Evolutionary conservation across 768 basidiomycete genomes (phyloP).

Genomic region (Gloeostereum incarnatum): DNA sequence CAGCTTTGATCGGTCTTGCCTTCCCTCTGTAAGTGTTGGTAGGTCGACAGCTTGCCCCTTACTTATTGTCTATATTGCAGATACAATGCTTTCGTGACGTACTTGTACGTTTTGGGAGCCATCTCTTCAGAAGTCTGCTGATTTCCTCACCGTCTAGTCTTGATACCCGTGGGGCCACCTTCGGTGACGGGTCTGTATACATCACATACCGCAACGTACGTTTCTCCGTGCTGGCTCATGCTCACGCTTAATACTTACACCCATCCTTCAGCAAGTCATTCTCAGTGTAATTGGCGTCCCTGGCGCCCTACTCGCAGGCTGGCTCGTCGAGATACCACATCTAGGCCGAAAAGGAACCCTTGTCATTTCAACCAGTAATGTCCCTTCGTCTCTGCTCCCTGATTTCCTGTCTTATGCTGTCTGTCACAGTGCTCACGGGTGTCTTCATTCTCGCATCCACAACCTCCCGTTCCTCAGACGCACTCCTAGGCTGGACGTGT

Average conservation of each 20-base stretch:
- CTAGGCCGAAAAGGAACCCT: constrained; percentile 63
- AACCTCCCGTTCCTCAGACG: constrained; percentile 56
- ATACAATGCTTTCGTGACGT: constrained; percentile 8
- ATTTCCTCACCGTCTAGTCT: constrained; percentile 24
- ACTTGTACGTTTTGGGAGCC: constrained; percentile 5
- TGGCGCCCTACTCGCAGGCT: constrained; percentile 63
- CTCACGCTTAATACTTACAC: not conserved
- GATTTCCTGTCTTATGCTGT: not conserved
- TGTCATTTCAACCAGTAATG: constrained; percentile 19
- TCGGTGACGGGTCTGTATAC: not conserved
- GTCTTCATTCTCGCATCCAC: constrained; percentile 67
- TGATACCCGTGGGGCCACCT: constrained; percentile 29
- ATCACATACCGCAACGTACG: constrained; percentile 17
- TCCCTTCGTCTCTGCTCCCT: constrained; percentile 13
- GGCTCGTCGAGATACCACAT: constrained; percentile 53
- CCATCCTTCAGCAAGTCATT: constrained; percentile 49
- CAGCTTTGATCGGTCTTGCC: constrained; percentile 46
- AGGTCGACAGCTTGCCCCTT: constrained; percentile 33
- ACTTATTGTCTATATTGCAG: constrained; percentile 32
- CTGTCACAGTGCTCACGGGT: constrained; percentile 57
- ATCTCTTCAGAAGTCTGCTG: not conserved
- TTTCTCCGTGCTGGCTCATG: too few relatives aligned
- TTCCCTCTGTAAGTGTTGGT: too few relatives aligned
- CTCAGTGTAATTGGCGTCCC: constrained; percentile 60
- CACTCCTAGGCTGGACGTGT: constrained; percentile 74